A percentile compares a stretch with the other conserved stretches of the same genome.
phyloP scores from a whole-genome alignment of 1,139 yeast species.

The Wickerhamomyces sp. region DNA sequence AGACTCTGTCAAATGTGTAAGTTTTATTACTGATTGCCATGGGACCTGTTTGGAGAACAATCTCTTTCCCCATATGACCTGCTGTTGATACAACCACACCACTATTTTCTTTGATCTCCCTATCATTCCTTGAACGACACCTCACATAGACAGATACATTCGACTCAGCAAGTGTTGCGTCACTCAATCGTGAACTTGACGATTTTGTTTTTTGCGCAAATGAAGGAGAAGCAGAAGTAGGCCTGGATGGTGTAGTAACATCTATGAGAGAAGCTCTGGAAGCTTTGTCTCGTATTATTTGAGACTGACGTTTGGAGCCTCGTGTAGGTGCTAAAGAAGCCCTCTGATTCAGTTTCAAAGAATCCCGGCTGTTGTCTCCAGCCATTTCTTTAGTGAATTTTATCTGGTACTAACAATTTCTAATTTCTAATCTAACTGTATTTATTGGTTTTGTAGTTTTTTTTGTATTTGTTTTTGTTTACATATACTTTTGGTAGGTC shows the following conservation, averaged over 20 bases:
- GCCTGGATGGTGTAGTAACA: slow-evolving; percentile 11
- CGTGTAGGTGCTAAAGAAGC: slow-evolving; percentile 4
- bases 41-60: slow-evolving; percentile 28
- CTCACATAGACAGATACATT: slow-evolving; percentile 77
- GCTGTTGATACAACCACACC: slow-evolving; percentile 53
- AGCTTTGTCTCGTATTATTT: slow-evolving; percentile 6
- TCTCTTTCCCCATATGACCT: slow-evolving; percentile 31
- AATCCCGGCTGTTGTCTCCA: not conserved
- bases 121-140: slow-evolving; percentile 69
- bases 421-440: too few species aligned
- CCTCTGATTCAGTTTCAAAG: slow-evolving; percentile 1
- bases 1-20: slow-evolving; percentile 63
- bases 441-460: too few species aligned
- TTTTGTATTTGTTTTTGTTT: slow-evolving; percentile 3
- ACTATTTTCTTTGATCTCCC: slow-evolving; percentile 62
- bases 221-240: slow-evolving; percentile 4
- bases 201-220: slow-evolving; percentile 19
- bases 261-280: slow-evolving; percentile 16
- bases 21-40: slow-evolving; percentile 35
- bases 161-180: slow-evolving; percentile 21
- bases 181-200: slow-evolving; percentile 15
- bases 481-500: not conserved
- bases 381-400: too few species aligned
- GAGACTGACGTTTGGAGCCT: slow-evolving; percentile 1
- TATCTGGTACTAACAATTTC: too few species aligned